phyloP scores from a whole-genome alignment of 1,284 basidiomycete species.

The Cryptococcus jaspeensis region DNA sequence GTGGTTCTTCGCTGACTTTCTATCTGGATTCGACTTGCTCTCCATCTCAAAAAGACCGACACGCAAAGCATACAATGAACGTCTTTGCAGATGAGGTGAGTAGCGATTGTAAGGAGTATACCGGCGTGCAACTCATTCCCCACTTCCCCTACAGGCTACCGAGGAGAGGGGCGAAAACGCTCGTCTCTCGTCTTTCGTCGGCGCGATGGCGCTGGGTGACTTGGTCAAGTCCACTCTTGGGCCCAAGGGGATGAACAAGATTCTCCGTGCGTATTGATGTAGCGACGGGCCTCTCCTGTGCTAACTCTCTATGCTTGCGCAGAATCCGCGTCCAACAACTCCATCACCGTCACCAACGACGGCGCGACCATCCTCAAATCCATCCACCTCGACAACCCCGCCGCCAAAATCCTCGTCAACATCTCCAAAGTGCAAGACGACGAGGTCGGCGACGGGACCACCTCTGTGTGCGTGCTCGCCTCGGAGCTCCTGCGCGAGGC shows the following conservation, averaged over 20 bases:
- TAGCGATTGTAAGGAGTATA: slow-evolving; percentile 1
- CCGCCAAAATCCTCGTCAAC: slow-evolving; percentile 98
- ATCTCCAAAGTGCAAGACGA: slow-evolving; percentile 99
- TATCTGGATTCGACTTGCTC: background rate
- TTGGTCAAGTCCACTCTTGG: slow-evolving; percentile 97
- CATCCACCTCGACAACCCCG: slow-evolving; percentile 96
- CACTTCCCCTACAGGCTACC: slow-evolving; percentile 64
- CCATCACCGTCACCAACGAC: slow-evolving; percentile 97
- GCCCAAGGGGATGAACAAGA: slow-evolving; percentile 71
- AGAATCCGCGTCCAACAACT: slow-evolving; percentile 85
- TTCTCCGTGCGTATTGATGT: slow-evolving; percentile 43
- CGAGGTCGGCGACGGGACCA: slow-evolving; percentile 98
- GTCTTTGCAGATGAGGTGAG: slow-evolving; percentile 52
- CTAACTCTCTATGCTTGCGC: slow-evolving; percentile 41
- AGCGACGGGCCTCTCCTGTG: slow-evolving; percentile 9
- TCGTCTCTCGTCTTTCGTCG: slow-evolving; percentile 96
- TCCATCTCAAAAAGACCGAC: background rate
- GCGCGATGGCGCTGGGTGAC: slow-evolving; percentile 93
- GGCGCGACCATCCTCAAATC: slow-evolving; percentile 97
- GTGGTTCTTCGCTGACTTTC: background rate
- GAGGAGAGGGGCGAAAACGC: slow-evolving; percentile 99
- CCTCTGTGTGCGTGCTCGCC: slow-evolving; percentile 88
- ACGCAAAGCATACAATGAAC: slow-evolving; percentile 42
- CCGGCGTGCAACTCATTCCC: background rate
- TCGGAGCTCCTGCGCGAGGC: slow-evolving; percentile 92